These are phyloP conservation scores for Epicoccum nigrum DNA, from an alignment of 2,329 filamentous ascomycete species.

Conservation along the genomic window DNA sequence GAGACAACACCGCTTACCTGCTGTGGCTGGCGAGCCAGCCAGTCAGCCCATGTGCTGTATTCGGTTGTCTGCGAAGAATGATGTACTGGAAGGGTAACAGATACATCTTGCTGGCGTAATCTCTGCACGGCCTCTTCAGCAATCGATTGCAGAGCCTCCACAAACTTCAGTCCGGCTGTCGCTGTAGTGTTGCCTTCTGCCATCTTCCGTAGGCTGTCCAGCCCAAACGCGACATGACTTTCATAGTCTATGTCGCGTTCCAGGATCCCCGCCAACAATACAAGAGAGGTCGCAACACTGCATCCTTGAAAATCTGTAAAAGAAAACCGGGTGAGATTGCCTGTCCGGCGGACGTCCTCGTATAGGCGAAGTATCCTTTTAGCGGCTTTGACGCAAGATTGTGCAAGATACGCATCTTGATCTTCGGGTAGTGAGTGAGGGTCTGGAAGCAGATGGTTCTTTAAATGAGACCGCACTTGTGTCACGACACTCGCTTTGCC, in stretches of 20 bases:
- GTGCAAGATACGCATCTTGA: not conserved
- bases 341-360: constrained; percentile 11
- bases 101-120: not conserved
- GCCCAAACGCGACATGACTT: constrained; percentile 3
- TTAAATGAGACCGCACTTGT: not conserved
- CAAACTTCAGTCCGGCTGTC: constrained; percentile 6
- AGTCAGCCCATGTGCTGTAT: constrained; percentile 5
- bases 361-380: constrained; percentile 8
- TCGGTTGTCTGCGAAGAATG: not conserved
- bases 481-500: constrained; percentile 3
- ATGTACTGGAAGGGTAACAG: not conserved
- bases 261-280: constrained; percentile 1
- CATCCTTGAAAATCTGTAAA: constrained; percentile 10
- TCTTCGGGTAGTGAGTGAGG: not conserved
- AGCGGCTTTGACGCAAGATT: constrained; percentile 8
- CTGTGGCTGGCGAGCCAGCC: constrained; percentile 2
- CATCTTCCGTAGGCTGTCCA: constrained; percentile 7
- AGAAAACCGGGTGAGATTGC: constrained; percentile 5
- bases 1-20: not conserved
- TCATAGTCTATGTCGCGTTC: constrained; percentile 8
- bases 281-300: constrained; percentile 6
- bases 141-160: constrained; percentile 7
- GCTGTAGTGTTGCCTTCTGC: constrained; percentile 7
- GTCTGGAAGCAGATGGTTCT: not conserved
- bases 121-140: constrained; percentile 5